Percentiles rank a stretch among this genome's conserved stretches.
Conservation (phyloP, 2,329 filamentous ascomycete species). For the Zalaria sp. region DNA sequence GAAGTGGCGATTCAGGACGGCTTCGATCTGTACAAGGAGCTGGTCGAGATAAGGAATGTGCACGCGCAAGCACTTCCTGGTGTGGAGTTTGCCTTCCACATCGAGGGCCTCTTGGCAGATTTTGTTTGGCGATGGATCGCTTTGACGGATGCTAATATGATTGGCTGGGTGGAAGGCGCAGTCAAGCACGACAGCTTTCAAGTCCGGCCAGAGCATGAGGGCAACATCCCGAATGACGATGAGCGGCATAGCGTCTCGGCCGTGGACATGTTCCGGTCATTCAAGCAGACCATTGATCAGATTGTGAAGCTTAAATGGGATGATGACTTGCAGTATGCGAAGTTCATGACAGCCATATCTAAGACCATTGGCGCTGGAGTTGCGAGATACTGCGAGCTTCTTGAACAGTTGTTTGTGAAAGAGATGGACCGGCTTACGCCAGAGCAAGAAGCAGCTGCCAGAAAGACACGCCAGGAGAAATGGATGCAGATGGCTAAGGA, state of each 20-base stretch:
- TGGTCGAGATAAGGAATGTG: conserved; percentile 71
- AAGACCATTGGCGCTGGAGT: conserved; percentile 75
- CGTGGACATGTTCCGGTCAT: conserved; percentile 84
- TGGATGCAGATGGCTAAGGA: conserved; percentile 91
- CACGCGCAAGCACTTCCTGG: conserved; percentile 61
- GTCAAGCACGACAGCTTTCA: conserved; percentile 82
- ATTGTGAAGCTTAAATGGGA: conserved; percentile 81
- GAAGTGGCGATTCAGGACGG: conserved; percentile 84
- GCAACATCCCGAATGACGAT: conserved; percentile 50
- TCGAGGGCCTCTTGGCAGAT: conserved; percentile 72
- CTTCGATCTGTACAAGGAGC: conserved; percentile 81
- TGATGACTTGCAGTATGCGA: conserved; percentile 83
- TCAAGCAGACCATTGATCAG: conserved; percentile 83
- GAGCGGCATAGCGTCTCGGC: conserved; percentile 87
- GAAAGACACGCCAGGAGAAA: conserved; percentile 76
- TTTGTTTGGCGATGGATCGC: conserved; percentile 96
- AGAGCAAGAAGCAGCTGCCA: conserved; percentile 66
- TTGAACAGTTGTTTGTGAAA: conserved; percentile 70
- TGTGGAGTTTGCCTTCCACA: conserved; percentile 67
- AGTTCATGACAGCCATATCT: conserved; percentile 89
- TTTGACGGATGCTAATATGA: conserved; percentile 63
- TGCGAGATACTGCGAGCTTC: conserved; percentile 76
- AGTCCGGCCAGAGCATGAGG: conserved; percentile 45
- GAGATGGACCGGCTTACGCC: conserved; percentile 91
- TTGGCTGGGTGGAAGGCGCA: conserved; percentile 75